phyloP scores from a whole-genome alignment of 2,329 filamentous ascomycete genomes.

The Fusarium oxysporum region DNA sequence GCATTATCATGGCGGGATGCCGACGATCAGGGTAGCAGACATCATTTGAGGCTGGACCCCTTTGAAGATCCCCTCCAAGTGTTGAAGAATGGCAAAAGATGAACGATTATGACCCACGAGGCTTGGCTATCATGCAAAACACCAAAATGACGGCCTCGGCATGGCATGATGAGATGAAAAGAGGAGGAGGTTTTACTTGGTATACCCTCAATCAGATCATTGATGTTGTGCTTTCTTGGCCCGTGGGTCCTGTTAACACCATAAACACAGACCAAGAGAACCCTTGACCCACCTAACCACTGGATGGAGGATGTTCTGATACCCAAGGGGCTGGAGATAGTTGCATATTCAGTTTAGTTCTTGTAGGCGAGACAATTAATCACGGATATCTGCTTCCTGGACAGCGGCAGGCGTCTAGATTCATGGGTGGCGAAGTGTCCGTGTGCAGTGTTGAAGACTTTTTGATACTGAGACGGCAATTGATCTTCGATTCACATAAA shows the following conservation, averaged over 20 bases:
- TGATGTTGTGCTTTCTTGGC: neutral
- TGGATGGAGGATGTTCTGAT: slow-evolving; percentile 15
- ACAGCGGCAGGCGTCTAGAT: slow-evolving; percentile 12
- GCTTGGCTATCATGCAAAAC: slow-evolving; percentile 27
- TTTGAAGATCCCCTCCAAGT: slow-evolving; percentile 12
- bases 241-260: slow-evolving; percentile 18
- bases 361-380: neutral
- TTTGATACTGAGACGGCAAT: neutral
- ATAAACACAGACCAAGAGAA: neutral
- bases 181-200: slow-evolving; percentile 1
- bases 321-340: slow-evolving; percentile 27
- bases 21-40: slow-evolving; percentile 35
- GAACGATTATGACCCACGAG: slow-evolving; percentile 1
- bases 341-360: slow-evolving; percentile 25
- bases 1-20: slow-evolving; percentile 20
- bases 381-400: neutral
- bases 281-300: slow-evolving; percentile 19
- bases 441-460: neutral
- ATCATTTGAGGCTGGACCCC: slow-evolving; percentile 17
- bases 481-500: neutral
- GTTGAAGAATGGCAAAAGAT: neutral
- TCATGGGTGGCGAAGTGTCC: slow-evolving; percentile 26
- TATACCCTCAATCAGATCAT: slow-evolving; percentile 39
- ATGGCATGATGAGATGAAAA: slow-evolving; percentile 14
- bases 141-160: slow-evolving; percentile 16